A percentile compares a stretch with the other conserved stretches of the same genome.
phyloP scores from a whole-genome alignment of 345 rosid genomes.

The Salix caprea region DNA sequence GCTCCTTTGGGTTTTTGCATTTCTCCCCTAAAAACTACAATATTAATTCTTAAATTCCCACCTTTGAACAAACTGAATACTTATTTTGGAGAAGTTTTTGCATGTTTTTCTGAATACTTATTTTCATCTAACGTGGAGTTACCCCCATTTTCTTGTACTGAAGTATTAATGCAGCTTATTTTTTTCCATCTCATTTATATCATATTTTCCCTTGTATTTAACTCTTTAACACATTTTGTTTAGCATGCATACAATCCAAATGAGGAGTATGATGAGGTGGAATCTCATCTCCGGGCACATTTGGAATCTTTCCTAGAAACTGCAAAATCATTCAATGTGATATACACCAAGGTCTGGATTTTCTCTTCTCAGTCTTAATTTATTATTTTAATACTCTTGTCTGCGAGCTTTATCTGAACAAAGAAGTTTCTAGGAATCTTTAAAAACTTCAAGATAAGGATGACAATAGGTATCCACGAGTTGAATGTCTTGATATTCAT shows the following conservation, averaged over 20 bases:
- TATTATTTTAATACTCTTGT: not conserved
- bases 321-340: slow-evolving; percentile 84
- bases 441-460: not conserved
- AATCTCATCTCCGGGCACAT: slow-evolving; percentile 68
- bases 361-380: not conserved
- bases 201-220: not conserved
- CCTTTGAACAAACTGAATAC: not conserved
- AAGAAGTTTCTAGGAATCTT: not conserved
- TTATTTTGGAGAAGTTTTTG: not conserved
- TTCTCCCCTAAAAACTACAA: not conserved
- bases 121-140: not conserved
- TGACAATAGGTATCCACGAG: no score
- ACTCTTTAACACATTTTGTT: not conserved
- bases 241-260: slow-evolving; percentile 97
- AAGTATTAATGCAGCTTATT: not conserved
- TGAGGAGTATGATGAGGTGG: slow-evolving; percentile 88
- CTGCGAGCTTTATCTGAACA: not conserved
- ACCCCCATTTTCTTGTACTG: not conserved
- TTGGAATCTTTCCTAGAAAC: slow-evolving; percentile 91
- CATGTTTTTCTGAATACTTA: not conserved
- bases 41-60: not conserved
- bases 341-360: slow-evolving; percentile 75
- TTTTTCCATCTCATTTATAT: not conserved
- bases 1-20: not conserved
- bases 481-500: no score